Percentiles rank a stretch among this genome's conserved stretches.
These are phyloP conservation scores for Cordyceps tenuipes DNA, from an alignment of 2,329 filamentous ascomycete genomes.

Conservation along the genomic window DNA sequence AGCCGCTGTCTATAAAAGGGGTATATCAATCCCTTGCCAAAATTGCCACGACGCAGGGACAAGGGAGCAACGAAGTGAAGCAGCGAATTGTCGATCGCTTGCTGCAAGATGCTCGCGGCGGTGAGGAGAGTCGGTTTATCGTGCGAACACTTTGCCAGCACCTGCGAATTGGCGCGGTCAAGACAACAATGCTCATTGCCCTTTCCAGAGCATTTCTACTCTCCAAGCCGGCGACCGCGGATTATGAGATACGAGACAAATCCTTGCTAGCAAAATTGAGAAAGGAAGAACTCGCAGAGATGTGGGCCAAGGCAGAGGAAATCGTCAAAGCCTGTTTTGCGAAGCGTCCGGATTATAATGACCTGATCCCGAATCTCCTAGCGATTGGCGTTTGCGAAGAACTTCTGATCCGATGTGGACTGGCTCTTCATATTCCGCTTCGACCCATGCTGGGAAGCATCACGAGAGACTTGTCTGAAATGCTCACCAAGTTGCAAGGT, in stretches of 20 bases:
- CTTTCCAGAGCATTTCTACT: conserved; percentile 81
- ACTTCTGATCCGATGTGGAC: conserved; percentile 67
- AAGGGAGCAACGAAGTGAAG: conserved; percentile 79
- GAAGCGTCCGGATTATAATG: conserved; percentile 83
- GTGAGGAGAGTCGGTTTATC: conserved; percentile 88
- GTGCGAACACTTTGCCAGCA: conserved; percentile 91
- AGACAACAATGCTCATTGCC: conserved; percentile 95
- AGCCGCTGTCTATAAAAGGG: conserved; percentile 77
- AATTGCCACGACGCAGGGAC: conserved; percentile 79
- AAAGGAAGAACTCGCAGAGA: conserved; percentile 71
- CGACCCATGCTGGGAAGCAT: conserved; percentile 95
- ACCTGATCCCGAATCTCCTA: conserved; percentile 74
- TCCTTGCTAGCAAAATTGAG: conserved; percentile 58
- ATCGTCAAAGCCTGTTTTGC: conserved; percentile 90
- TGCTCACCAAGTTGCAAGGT: conserved; percentile 85
- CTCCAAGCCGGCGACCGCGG: conserved; percentile 58
- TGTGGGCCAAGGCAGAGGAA: conserved; percentile 72
- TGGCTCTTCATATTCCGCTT: conserved; percentile 77
- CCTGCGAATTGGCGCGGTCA: conserved; percentile 89
- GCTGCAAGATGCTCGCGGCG: conserved; percentile 80
- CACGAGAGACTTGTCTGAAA: conserved; percentile 82
- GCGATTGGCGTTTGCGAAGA: conserved; percentile 78
- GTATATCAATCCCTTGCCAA: conserved; percentile 81
- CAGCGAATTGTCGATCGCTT: conserved; percentile 84
- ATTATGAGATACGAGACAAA: conserved; percentile 47